Evolutionary conservation across 2,329 filamentous ascomycete species (phyloP), one percentile per base, ranked within the genome.

Genomic region (Fusarium keratoplasticum): DNA sequence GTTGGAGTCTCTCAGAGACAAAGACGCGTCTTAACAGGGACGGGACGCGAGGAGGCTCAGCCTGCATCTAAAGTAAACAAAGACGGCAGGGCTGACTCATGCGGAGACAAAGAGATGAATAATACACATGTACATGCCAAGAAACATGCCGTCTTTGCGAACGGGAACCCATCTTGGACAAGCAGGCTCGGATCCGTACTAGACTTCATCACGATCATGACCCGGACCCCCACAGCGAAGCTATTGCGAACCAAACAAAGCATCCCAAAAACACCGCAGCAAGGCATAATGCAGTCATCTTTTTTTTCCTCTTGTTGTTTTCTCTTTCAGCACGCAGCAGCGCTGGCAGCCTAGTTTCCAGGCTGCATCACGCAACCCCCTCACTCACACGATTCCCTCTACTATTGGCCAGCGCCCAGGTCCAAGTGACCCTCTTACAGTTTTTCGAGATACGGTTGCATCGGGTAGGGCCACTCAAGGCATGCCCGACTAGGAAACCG

Each of bases 321-420:
- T 20, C 27, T 52, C 25, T n/a, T 52, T 52, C 71, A 70, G 65
- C 67, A 40, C 38, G 38, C 38, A 40, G 9, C 38, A n/a, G 22
- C 22, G 72, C 42, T 66, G 63, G 76, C 57, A 75, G 74, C 72
- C 76, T 77, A 67, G 64, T 35, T 27, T 8, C 50, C 42, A 75
- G 35, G 67, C 68, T 77, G 70, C 76, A 77, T 72, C 65, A 72
- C 66, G 63, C 70, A 69, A 70, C 67, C 73, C 55, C 72, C 57
- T 47, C 44, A 33, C 57, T 35, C 27, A 22, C 31, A 42, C 35
- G 29, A 36, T 57, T 33, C 42, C 18, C 40, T 16, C 20, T 27
- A n/a, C 47, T 27, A 77, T 77, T 77, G 75, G 75, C 60, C 64
- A 63, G 58, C 13, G 1, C 3, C 38, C 62, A 66, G 44, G 52